Evolutionary conservation across 2,329 filamentous ascomycete genomes (phyloP).

Genomic region (Dichotomopilus funicola): DNA sequence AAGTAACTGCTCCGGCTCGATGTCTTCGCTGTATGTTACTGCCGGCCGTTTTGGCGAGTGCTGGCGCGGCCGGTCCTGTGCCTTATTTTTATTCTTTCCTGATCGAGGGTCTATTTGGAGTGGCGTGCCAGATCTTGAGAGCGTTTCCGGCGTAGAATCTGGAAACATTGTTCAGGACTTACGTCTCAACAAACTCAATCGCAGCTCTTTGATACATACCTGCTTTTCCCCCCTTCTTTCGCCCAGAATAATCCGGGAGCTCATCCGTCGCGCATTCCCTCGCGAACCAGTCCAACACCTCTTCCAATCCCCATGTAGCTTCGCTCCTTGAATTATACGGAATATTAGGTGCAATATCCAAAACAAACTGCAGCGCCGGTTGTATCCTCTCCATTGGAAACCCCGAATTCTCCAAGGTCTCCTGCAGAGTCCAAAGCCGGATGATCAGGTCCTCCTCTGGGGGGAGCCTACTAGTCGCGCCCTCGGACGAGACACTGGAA

Average conservation of each 20-base stretch:
- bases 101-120: constrained; percentile 29
- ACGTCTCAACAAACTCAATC: neutral
- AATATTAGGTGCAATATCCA: constrained; percentile 61
- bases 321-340: constrained; percentile 49
- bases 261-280: constrained; percentile 63
- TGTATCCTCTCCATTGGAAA: constrained; percentile 60
- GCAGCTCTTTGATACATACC: constrained; percentile 22
- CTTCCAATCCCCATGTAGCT: constrained; percentile 76
- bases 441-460: constrained; percentile 73
- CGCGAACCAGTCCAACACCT: constrained; percentile 87
- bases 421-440: constrained; percentile 77
- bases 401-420: constrained; percentile 61
- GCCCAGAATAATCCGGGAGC: constrained; percentile 63
- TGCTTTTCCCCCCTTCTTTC: constrained; percentile 33
- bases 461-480: constrained; percentile 43
- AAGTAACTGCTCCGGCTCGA: constrained; percentile 68
- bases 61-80: constrained; percentile 27
- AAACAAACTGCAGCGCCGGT: constrained; percentile 57
- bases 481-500: constrained; percentile 44
- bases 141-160: constrained; percentile 47
- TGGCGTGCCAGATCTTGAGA: constrained; percentile 47
- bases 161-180: neutral
- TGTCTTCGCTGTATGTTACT: constrained; percentile 58
- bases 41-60: constrained; percentile 36
- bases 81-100: constrained; percentile 31